phyloP scores from a whole-genome alignment of 495 filamentous ascomycete species.

The Rhizodiscina lignyota region DNA sequence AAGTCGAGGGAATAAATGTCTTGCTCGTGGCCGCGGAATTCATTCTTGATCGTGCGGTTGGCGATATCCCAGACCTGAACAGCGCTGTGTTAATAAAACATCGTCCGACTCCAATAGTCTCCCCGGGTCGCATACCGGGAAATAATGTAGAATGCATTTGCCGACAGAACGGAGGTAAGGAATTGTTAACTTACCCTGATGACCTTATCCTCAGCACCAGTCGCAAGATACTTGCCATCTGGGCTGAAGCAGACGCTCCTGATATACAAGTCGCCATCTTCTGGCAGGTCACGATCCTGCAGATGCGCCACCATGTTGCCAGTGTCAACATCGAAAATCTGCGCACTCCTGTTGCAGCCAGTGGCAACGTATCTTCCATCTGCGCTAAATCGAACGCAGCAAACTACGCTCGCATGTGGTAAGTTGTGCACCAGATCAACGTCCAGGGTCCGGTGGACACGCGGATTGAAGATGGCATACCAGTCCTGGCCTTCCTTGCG shows the following conservation, averaged over 20 bases:
- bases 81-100: background rate
- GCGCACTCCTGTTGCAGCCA: conserved; percentile 25
- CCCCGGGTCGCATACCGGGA: too few species aligned
- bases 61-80: conserved; percentile 25
- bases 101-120: too few species aligned
- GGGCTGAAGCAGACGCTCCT: conserved; percentile 28
- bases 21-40: conserved; percentile 26
- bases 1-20: conserved; percentile 29
- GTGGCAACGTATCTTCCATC: conserved; percentile 25
- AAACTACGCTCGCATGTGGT: conserved; percentile 24
- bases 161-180: too few species aligned
- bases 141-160: too few species aligned
- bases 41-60: conserved; percentile 17
- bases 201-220: conserved; percentile 27
- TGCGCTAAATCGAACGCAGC: conserved; percentile 26
- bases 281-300: conserved; percentile 16
- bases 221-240: conserved; percentile 24
- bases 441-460: conserved; percentile 19
- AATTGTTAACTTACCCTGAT: conserved; percentile 18
- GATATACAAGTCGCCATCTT: conserved; percentile 27
- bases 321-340: conserved; percentile 25
- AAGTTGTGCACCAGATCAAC: conserved; percentile 25
- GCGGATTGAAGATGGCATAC: conserved; percentile 26
- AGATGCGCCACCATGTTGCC: conserved; percentile 21
- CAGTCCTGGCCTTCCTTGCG: conserved; percentile 23